Percentiles rank a stretch among this genome's conserved stretches.
Evolutionary conservation across 139 green algal species (phyloP).

Genomic region (Coelastrella sp.): DNA sequence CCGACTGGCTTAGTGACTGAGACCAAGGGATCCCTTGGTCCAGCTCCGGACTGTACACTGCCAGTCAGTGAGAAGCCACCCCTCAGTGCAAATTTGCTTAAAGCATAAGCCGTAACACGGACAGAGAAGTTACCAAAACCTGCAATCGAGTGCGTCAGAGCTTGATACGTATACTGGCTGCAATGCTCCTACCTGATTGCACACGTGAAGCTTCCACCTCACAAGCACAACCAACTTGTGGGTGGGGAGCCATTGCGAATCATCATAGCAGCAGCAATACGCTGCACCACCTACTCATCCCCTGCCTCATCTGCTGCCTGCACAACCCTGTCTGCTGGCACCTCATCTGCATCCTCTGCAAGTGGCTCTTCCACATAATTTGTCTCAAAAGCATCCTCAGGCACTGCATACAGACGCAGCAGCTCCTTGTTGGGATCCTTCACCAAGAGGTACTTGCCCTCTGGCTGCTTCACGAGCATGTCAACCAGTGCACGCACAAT

Average conservation of each 20-base stretch:
- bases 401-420: slow-evolving; percentile 85
- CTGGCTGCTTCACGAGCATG: slow-evolving; percentile 82
- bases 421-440: slow-evolving; percentile 97
- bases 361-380: slow-evolving; percentile 46
- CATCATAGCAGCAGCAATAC: background rate
- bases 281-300: background rate
- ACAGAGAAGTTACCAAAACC: background rate
- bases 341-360: slow-evolving; percentile 27
- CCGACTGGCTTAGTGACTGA: no score
- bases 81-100: no score
- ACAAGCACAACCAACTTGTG: no score
- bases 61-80: background rate
- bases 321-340: background rate
- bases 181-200: no score
- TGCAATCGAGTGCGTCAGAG: background rate
- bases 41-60: no score
- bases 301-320: background rate
- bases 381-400: slow-evolving; percentile 72
- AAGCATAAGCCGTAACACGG: no score
- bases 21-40: no score
- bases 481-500: slow-evolving; percentile 92
- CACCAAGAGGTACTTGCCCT: slow-evolving; percentile 91
- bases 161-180: background rate
- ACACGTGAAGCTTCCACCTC: no score
- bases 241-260: background rate